Percentiles rank a stretch among this genome's conserved stretches.
Evolutionary conservation across 2,329 filamentous ascomycete genomes (phyloP).

Genomic region (Calycina marina): DNA sequence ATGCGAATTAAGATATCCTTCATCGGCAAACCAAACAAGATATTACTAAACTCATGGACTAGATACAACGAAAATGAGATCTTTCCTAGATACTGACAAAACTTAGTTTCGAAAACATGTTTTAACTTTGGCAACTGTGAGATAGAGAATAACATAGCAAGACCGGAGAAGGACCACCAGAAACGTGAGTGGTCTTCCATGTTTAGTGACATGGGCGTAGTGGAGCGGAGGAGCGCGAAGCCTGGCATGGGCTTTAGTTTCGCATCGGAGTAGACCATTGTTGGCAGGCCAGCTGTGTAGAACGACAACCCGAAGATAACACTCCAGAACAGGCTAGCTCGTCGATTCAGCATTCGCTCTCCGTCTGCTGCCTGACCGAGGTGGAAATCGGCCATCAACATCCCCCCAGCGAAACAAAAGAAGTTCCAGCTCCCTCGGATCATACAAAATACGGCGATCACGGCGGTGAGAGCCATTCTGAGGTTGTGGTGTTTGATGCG

Average conservation of each 20-base stretch:
- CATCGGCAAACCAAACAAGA: conserved; percentile 18
- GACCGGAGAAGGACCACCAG: conserved; percentile 15
- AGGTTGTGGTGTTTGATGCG: conserved; percentile 5
- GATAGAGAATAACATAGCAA: conserved; percentile 10
- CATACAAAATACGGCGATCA: conserved; percentile 7
- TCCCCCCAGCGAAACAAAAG: conserved; percentile 15
- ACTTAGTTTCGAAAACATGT: conserved; percentile 29
- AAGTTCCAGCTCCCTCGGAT: conserved; percentile 13
- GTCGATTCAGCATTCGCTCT: conserved; percentile 1
- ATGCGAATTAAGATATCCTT: conserved; percentile 6
- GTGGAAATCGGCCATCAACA: conserved; percentile 15
- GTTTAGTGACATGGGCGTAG: conserved; percentile 9
- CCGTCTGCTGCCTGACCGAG: conserved; percentile 9
- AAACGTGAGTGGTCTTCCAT: conserved; percentile 13
- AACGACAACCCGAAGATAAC: conserved; percentile 9
- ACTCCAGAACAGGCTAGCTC: conserved; percentile 4
- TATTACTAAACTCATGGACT: conserved; percentile 26
- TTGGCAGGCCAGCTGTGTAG: conserved; percentile 14
- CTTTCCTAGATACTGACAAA: conserved; percentile 39
- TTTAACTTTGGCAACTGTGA: conserved; percentile 25
- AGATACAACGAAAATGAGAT: conserved; percentile 40
- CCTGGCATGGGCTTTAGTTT: conserved; percentile 13
- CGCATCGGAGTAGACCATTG: conserved; percentile 5
- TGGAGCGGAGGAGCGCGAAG: conserved; percentile 9
- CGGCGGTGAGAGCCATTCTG: conserved; percentile 10